A percentile compares a stretch with the other conserved stretches of the same genome.
Conservation (phyloP, 208 protist genomes). For the Trypanosomatidae sp. region DNA sequence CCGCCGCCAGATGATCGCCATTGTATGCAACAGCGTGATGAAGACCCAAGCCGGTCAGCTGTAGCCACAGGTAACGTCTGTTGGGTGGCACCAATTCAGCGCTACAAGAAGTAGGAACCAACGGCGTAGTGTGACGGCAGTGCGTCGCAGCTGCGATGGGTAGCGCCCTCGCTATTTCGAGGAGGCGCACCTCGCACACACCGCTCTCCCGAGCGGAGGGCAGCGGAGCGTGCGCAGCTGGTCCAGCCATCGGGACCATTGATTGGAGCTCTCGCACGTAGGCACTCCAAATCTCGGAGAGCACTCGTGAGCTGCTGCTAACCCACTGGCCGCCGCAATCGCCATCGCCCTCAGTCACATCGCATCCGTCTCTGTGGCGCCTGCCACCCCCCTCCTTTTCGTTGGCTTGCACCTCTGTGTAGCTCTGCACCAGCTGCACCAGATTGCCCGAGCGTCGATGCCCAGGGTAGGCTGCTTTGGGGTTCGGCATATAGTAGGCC, state of each 20-base stretch:
- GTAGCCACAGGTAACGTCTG: slow-evolving; percentile 23
- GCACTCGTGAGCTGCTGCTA: slow-evolving; percentile 1
- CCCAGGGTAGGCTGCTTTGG: neutral
- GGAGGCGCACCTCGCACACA: slow-evolving; percentile 21
- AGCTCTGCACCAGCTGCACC: slow-evolving; percentile 29
- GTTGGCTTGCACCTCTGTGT: slow-evolving; percentile 5
- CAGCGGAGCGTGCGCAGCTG: neutral
- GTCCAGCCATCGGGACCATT: neutral
- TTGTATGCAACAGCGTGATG: slow-evolving; percentile 46
- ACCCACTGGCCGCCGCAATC: neutral
- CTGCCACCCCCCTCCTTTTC: neutral
- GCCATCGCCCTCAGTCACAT: neutral
- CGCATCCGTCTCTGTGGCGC: neutral
- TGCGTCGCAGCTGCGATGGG: neutral
- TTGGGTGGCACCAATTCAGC: neutral
- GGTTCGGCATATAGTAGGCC: slow-evolving; percentile 15
- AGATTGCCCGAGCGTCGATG: slow-evolving; percentile 7
- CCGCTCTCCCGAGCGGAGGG: neutral
- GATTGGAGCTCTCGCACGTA: slow-evolving; percentile 15
- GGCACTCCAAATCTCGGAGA: slow-evolving; percentile 13
- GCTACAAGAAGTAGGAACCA: neutral
- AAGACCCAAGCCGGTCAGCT: slow-evolving; percentile 37
- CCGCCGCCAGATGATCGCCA: slow-evolving; percentile 51
- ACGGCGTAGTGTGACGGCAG: neutral
- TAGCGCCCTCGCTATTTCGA: neutral